Evolutionary conservation across 2,329 filamentous ascomycete species (phyloP), one percentile per base, ranked within the genome.

Genomic region (Exophiala calicioides): DNA sequence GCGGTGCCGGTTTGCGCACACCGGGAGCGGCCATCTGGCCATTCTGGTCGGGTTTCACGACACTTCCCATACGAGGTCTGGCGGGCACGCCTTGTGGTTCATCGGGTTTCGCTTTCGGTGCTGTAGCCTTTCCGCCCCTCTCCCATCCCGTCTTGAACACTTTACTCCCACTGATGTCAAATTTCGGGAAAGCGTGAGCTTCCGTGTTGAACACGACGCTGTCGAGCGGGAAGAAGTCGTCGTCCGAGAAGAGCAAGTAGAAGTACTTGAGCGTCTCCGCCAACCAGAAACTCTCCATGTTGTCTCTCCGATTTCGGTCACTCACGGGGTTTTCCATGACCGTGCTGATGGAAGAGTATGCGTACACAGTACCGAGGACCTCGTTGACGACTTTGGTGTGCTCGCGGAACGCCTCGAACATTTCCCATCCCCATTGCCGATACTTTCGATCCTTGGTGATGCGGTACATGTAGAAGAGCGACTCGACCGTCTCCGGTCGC

Each of bases 271-370:
- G 75, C 16, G 93, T 98, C 72, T 98, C 93, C 35, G 93, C 90
- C 75, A 98, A 80, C 93, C 93, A 98, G 71, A 97, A 97, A 65
- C 89, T 94, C 72, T 98, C 93, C 91, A 98, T 96, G 60, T 97
- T 97, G 68, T 98, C 91, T 50, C 52, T 32, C 21, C 52, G 31
- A 27, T 51, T 49, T 24, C 44, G 35, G 13, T 50, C 51, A 37
- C 43, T 45, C 21, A 52, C 54, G 8, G 39, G 50, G 21, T 53
- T 56, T 16, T 52, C 48, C 50, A 49, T 56, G 15, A 55, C 53
- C 3, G 44, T 52, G 26, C 51, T 39, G 7, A 52, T 40, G 16
- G 55, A 52, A 12, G 56, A 52, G 34, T 59, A 60, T 5, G 53
- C 57, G 27, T 57, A 59, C 4, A 58, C 23, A 23, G 56, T 38